Base-by-base conservation (phyloP, 257 asterid genomes). In the Osmanthus fragrans region DNA sequence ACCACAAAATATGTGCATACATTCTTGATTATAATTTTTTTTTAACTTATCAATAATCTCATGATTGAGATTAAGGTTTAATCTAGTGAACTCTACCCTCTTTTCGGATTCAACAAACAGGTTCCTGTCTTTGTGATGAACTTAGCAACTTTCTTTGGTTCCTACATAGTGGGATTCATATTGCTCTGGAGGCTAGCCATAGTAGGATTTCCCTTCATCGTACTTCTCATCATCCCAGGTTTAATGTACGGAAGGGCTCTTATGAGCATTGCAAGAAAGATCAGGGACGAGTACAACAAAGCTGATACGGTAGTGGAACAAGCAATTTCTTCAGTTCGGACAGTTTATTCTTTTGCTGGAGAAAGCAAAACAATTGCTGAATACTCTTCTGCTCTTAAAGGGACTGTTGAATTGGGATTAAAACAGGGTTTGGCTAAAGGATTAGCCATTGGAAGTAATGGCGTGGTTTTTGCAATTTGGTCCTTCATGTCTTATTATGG, bases 361-460 rank as follows among this genome's bases (percentile, higher is more conserved):
- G 99, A 95, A 86, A 82, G 78, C 67, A 91, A 84, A 84, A 89
- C 92, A 0, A 76, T 84, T 0, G 84, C 71, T 5, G 73, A 80
- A 0, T 95, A 93, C 70, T 91, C 97, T 2, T 76, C 73, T 47
- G 94, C 99, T 40, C 94, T 95, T n/a, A 86, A 90, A 32, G 99
- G 92, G 72, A 85, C 98, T 1, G 89, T 90, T 5, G 87, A 85
- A 36, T 78, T 93, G 63, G 99, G 99, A 13, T 63, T 88, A 16
- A 80, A 81, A 45, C 99, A 95, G 79, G 99, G 99, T 16, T 87
- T 93, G 10, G 94, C 94, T 6, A 95, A 95, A 84, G 99, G 99
- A 10, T 79, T 95, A 75, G 97, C 98, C 7, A 85, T 95, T 30
- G 99, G 99, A 0, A 95, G 99, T 30, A 95, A 88, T 21, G 92